Conservation (phyloP, 106 monocot species). For the Alisma plantagoaquatica region DNA sequence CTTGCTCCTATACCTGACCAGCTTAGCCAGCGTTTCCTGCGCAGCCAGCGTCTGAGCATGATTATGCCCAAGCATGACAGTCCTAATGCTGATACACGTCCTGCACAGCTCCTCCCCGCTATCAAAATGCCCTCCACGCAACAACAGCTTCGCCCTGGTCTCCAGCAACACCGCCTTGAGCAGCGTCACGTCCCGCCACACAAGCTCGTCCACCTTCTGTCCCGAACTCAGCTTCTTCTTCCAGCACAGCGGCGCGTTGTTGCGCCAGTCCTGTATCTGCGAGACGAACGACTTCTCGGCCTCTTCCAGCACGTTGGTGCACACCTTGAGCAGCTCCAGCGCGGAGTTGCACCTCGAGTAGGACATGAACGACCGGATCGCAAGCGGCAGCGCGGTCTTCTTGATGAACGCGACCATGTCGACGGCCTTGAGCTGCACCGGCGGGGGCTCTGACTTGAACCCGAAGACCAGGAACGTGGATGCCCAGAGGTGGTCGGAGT, state of each 20-base stretch:
- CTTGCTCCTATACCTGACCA: constrained; percentile 71
- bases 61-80: constrained; percentile 80
- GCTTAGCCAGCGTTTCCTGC: constrained; percentile 78
- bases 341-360: constrained; percentile 87
- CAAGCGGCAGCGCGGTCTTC: constrained; percentile 61
- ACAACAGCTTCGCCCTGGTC: constrained; percentile 75
- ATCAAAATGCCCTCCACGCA: constrained; percentile 80
- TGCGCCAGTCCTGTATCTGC: constrained; percentile 53
- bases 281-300: constrained; percentile 77
- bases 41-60: constrained; percentile 84
- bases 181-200: constrained; percentile 91
- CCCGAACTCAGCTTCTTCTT: constrained; percentile 32
- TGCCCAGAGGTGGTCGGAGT: constrained; percentile 79
- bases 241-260: constrained; percentile 43
- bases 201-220: constrained; percentile 49
- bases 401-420: constrained; percentile 79
- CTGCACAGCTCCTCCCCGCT: constrained; percentile 84
- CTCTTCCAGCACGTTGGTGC: constrained; percentile 82
- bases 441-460: constrained; percentile 79
- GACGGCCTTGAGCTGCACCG: constrained; percentile 53
- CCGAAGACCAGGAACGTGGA: constrained; percentile 78
- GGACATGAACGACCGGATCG: constrained; percentile 59
- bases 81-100: constrained; percentile 86
- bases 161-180: constrained; percentile 77
- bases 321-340: constrained; percentile 76